Percentiles rank a stretch among this genome's conserved stretches.
These are phyloP conservation scores for Rhizopus stolonifer DNA, from an alignment of 371 early-diverging fungal genomes.

Conservation along the genomic window DNA sequence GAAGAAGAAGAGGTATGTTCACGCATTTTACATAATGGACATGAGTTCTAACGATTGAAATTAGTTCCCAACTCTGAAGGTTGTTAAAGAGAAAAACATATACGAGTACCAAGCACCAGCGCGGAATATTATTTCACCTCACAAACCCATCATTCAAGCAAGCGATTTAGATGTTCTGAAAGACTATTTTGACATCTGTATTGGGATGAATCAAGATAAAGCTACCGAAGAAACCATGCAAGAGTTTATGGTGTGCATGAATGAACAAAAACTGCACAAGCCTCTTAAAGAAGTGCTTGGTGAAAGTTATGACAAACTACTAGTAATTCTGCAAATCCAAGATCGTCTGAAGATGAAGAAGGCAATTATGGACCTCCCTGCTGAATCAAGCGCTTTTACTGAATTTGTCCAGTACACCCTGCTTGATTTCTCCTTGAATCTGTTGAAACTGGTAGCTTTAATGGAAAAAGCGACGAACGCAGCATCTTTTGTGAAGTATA, in stretches of 20 bases:
- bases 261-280: conserved; percentile 8
- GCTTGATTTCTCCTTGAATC: conserved; percentile 20
- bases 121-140: conserved; percentile 13
- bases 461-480: conserved; percentile 15
- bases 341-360: conserved; percentile 5
- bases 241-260: conserved; percentile 10
- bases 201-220: conserved; percentile 8
- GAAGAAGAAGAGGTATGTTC: conserved; percentile 7
- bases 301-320: conserved; percentile 13
- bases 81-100: conserved; percentile 15
- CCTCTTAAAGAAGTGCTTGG: conserved; percentile 16
- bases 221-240: conserved; percentile 12
- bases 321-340: conserved; percentile 12
- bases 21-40: conserved; percentile 1
- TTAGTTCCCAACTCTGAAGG: conserved; percentile 6
- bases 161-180: conserved; percentile 16
- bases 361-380: conserved; percentile 7
- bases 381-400: conserved; percentile 13
- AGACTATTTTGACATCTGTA: conserved; percentile 19
- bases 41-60: conserved; percentile 2
- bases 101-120: conserved; percentile 21
- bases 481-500: conserved; percentile 18
- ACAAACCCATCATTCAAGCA: conserved; percentile 20
- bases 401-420: conserved; percentile 18
- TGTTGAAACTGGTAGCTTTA: conserved; percentile 5